A percentile compares a stretch with the other conserved stretches of the same genome.
phyloP scores from a whole-genome alignment of 768 basidiomycete genomes.

The Mycena alexandri region DNA sequence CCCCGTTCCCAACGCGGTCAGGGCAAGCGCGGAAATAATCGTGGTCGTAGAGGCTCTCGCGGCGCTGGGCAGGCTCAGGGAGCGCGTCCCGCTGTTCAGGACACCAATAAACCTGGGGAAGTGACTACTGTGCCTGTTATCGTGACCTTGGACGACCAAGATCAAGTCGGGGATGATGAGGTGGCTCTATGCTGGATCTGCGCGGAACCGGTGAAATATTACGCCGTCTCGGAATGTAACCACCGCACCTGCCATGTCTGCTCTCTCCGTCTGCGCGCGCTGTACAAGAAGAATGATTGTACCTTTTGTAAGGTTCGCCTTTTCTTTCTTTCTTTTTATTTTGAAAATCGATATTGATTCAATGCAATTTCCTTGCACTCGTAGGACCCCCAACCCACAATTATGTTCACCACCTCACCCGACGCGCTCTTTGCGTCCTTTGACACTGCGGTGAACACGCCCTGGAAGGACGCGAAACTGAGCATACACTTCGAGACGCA shows the following conservation, averaged over 20 bases:
- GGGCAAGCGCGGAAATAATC: slow-evolving; percentile 31
- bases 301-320: slow-evolving; percentile 92
- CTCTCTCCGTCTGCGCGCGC: slow-evolving; percentile 84
- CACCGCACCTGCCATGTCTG: slow-evolving; percentile 97
- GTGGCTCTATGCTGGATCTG: slow-evolving; percentile 88
- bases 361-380: background rate
- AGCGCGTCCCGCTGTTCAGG: slow-evolving; percentile 7
- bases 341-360: background rate
- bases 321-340: background rate
- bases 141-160: background rate
- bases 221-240: slow-evolving; percentile 89
- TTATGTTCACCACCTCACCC: slow-evolving; percentile 81
- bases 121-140: background rate
- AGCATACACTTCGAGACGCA: slow-evolving; percentile 88
- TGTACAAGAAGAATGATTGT: slow-evolving; percentile 95
- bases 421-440: slow-evolving; percentile 74
- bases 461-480: slow-evolving; percentile 79
- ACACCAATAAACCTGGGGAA: background rate
- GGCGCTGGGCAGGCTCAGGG: slow-evolving; percentile 10
- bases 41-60: slow-evolving; percentile 14
- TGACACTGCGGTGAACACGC: slow-evolving; percentile 63
- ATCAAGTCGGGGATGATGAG: slow-evolving; percentile 48
- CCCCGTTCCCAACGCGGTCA: slow-evolving; percentile 26
- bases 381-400: slow-evolving; percentile 77
- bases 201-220: slow-evolving; percentile 93